These are phyloP conservation scores for Isabelozyma gotoi DNA, from an alignment of 805 yeast genomes.

Conservation along the genomic window DNA sequence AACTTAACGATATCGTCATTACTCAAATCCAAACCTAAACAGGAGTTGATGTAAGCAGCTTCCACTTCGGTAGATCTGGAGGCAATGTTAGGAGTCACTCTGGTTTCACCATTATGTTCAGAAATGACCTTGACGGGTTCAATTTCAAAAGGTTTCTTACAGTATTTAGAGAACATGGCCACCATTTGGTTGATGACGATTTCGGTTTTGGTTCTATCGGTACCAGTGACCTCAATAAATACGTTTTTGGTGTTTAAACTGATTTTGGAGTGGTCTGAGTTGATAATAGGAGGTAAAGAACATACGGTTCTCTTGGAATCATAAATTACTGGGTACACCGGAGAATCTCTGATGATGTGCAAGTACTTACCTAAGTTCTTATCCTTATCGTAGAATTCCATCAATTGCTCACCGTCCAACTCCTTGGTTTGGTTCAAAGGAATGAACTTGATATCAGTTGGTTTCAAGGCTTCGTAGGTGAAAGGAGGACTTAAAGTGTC, in stretches of 20 bases:
- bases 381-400: slow-evolving; percentile 90
- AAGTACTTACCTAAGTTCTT: slow-evolving; percentile 86
- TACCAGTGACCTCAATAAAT: slow-evolving; percentile 91
- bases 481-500: slow-evolving; percentile 81
- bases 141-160: slow-evolving; percentile 74
- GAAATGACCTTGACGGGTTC: slow-evolving; percentile 89
- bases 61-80: slow-evolving; percentile 75
- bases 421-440: slow-evolving; percentile 72
- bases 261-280: slow-evolving; percentile 87
- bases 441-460: slow-evolving; percentile 68
- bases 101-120: slow-evolving; percentile 72
- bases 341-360: slow-evolving; percentile 83
- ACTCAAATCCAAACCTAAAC: slow-evolving; percentile 78
- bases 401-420: slow-evolving; percentile 73
- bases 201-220: slow-evolving; percentile 92
- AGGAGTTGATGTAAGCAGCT: slow-evolving; percentile 82
- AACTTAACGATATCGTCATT: slow-evolving; percentile 67
- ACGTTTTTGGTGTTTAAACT: slow-evolving; percentile 81
- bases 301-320: slow-evolving; percentile 77
- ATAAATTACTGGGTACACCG: slow-evolving; percentile 86
- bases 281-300: slow-evolving; percentile 96
- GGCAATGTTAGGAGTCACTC: slow-evolving; percentile 71
- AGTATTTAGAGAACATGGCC: slow-evolving; percentile 93
- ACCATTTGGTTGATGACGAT: slow-evolving; percentile 89
- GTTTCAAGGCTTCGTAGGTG: slow-evolving; percentile 81